phyloP scores from a whole-genome alignment of 768 basidiomycete genomes.

The Trametopsis cervina region DNA sequence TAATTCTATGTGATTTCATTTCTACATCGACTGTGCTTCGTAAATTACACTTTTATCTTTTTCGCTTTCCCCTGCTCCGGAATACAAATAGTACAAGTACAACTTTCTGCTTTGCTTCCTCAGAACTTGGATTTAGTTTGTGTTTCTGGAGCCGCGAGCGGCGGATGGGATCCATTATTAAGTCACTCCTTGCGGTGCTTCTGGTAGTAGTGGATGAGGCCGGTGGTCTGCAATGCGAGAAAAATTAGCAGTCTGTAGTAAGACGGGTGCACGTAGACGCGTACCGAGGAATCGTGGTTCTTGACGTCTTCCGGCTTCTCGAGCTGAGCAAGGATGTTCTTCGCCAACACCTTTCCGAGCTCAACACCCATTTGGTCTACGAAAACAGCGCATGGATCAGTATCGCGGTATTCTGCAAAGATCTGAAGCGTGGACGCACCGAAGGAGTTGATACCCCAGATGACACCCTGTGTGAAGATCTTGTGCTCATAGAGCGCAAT shows the following conservation, averaged over 20 bases:
- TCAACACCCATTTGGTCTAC: conserved; percentile 99
- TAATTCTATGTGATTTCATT: background rate
- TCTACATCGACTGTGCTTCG: no score
- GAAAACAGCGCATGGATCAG: background rate
- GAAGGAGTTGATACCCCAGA: conserved; percentile 99
- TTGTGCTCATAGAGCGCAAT: conserved; percentile 97
- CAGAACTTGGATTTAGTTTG: no score
- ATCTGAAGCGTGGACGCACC: conserved; percentile 60
- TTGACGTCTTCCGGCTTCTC: conserved; percentile 69
- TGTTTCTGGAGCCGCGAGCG: no score
- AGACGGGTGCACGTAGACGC: conserved; percentile 12
- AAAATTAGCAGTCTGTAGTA: conserved; percentile 4
- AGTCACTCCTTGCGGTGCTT: conserved; percentile 75
- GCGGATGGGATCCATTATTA: no score
- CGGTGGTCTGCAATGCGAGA: conserved; percentile 61
- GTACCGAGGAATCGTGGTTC: conserved; percentile 82
- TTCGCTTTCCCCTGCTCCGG: no score
- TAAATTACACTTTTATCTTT: no score
- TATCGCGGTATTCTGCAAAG: background rate
- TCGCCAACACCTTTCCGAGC: conserved; percentile 94
- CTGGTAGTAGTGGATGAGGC: conserved; percentile 96
- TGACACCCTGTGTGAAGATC: conserved; percentile 94
- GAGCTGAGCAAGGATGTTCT: conserved; percentile 89
- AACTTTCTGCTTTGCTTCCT: no score
- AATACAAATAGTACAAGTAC: no score